These are phyloP conservation scores for Ogataea hybrid DNA, from an alignment of 1,139 yeast species.

Conservation along the genomic window DNA sequence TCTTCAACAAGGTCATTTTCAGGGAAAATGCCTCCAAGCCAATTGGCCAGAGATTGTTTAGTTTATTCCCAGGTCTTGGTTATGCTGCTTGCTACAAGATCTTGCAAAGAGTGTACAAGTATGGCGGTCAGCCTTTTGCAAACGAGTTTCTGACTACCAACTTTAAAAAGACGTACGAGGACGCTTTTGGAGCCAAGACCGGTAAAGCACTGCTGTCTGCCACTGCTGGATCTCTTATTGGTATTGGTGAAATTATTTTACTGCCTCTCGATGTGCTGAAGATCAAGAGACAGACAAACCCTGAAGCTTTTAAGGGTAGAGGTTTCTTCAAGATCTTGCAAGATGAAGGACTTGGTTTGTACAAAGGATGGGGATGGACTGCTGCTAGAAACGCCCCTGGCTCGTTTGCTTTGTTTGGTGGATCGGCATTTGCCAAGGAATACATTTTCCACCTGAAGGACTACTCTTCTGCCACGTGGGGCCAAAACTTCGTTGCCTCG, in stretches of 20 bases:
- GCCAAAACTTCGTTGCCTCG: conserved; percentile 93
- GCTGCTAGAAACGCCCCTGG: conserved; percentile 99
- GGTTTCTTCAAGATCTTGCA: conserved; percentile 81
- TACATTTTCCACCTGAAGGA: conserved; percentile 84
- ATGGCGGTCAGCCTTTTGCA: conserved; percentile 99
- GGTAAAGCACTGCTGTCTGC: conserved; percentile 97
- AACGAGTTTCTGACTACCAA: conserved; percentile 84
- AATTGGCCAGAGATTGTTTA: conserved; percentile 65
- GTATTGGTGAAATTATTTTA: conserved; percentile 95
- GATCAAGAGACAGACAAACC: conserved; percentile 98
- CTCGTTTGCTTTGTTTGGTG: conserved; percentile 95
- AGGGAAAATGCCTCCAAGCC: conserved; percentile 76
- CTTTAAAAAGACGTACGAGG: conserved; percentile 69
- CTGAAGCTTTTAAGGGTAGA: conserved; percentile 96
- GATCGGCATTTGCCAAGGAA: conserved; percentile 98
- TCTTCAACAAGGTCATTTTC: conserved; percentile 84
- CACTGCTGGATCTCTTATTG: conserved; percentile 94
- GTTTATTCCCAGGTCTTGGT: conserved; percentile 96
- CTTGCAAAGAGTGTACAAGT: conserved; percentile 95
- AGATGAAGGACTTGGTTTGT: conserved; percentile 92
- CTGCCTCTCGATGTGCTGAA: conserved; percentile 95
- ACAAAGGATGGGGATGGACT: conserved; percentile 99
- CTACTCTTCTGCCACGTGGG: conserved; percentile 90
- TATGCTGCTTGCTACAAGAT: conserved; percentile 98
- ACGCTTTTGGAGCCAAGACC: conserved; percentile 83